These are phyloP conservation scores for Blastobotrys malaysiensis DNA, from an alignment of 1,139 yeast species.

Conservation along the genomic window DNA sequence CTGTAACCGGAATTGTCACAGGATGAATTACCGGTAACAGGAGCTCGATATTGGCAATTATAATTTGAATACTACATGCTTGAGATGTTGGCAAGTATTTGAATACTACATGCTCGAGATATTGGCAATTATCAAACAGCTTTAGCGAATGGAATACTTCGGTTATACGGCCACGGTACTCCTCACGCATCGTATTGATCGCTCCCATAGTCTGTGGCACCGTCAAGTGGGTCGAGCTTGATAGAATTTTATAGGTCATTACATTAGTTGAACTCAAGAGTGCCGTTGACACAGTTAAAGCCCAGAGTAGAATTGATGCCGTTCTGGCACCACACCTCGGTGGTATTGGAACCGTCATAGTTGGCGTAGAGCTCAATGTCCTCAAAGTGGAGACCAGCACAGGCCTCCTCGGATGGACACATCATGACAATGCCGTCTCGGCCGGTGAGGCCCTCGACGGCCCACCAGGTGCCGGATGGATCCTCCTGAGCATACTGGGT, in stretches of 20 bases:
- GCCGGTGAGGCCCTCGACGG: not conserved
- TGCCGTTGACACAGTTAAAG: not conserved
- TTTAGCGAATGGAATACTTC: not conserved
- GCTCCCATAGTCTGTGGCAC: not conserved
- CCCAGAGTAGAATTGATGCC: not conserved
- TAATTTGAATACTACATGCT: too few species aligned
- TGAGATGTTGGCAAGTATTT: too few species aligned
- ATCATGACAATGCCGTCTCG: not conserved
- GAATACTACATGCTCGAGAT: not conserved
- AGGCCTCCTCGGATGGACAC: not conserved
- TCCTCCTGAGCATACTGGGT: not conserved
- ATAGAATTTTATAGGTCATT: too few species aligned
- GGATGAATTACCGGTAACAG: too few species aligned
- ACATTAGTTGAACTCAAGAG: not conserved
- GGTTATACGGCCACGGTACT: not conserved
- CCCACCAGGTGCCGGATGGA: not conserved
- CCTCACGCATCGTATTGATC: not conserved
- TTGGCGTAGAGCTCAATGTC: not conserved
- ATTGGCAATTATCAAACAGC: not conserved
- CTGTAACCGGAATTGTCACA: too few species aligned
- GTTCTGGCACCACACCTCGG: not conserved
- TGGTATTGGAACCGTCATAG: not conserved
- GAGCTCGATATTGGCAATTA: too few species aligned
- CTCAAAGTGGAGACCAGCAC: not conserved
- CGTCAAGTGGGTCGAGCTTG: not conserved